Percentiles rank a stretch among this genome's conserved stretches.
phyloP scores from a whole-genome alignment of 1,284 basidiomycete genomes.

The Mycena citricolor region DNA sequence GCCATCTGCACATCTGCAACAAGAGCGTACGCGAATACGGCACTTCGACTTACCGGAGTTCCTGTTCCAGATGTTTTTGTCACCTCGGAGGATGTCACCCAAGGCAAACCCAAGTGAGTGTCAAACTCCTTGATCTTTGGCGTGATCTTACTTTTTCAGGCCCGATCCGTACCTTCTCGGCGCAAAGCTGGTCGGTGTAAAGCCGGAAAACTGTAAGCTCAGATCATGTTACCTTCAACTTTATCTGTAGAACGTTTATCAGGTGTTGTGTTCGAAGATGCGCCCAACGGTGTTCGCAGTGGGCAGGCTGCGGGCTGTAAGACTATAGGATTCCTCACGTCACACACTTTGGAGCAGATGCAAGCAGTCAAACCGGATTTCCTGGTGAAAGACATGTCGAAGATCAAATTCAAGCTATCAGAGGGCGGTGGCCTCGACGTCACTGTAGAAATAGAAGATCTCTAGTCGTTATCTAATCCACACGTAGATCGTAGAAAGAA shows the following conservation, averaged over 20 bases:
- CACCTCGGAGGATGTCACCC: slow-evolving; percentile 73
- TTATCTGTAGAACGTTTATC: slow-evolving; percentile 15
- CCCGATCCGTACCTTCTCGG: slow-evolving; percentile 86
- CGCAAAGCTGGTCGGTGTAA: slow-evolving; percentile 60
- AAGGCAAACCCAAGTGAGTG: slow-evolving; percentile 77
- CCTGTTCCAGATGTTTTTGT: slow-evolving; percentile 67
- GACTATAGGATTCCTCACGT: slow-evolving; percentile 78
- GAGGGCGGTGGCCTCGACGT: slow-evolving; percentile 47
- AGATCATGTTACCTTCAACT: slow-evolving; percentile 7
- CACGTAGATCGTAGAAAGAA: slow-evolving; percentile 18
- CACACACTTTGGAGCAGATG: slow-evolving; percentile 68
- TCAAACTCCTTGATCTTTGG: neutral
- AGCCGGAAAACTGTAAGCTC: slow-evolving; percentile 56
- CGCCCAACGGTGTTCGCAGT: slow-evolving; percentile 75
- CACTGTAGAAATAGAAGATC: slow-evolving; percentile 35
- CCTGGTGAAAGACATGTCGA: slow-evolving; percentile 63
- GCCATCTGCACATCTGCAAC: slow-evolving; percentile 71
- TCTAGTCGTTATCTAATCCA: slow-evolving; percentile 1
- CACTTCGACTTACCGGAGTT: slow-evolving; percentile 52
- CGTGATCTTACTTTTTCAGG: slow-evolving; percentile 42
- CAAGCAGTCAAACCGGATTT: slow-evolving; percentile 55
- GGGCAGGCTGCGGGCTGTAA: slow-evolving; percentile 78
- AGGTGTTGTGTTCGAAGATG: slow-evolving; percentile 87
- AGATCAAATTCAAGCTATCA: slow-evolving; percentile 48
- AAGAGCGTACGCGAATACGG: slow-evolving; percentile 56